These are phyloP conservation scores for Sanghuangporus weigelae DNA, from an alignment of 1,284 basidiomycete species.

Conservation along the genomic window DNA sequence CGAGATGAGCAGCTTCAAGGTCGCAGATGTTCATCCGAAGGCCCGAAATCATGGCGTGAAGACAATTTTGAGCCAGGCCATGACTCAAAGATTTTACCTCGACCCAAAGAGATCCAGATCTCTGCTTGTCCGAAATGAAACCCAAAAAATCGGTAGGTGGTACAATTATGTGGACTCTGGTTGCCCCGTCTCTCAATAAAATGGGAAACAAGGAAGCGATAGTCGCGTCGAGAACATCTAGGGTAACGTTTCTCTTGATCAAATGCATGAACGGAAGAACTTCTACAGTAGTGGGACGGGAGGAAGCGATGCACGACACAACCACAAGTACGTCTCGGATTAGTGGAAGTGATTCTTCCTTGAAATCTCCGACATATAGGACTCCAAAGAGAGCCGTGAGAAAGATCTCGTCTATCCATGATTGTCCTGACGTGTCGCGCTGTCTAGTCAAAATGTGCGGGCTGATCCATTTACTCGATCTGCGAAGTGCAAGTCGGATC, in stretches of 20 bases:
- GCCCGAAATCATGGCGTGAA: not conserved
- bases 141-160: not conserved
- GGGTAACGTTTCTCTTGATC: not conserved
- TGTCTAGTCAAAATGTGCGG: not conserved
- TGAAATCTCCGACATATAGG: not conserved
- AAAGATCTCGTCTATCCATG: not conserved
- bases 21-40: not conserved
- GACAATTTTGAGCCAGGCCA: not conserved
- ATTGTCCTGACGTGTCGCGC: not conserved
- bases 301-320: not conserved
- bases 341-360: not conserved
- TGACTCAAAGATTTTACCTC: not conserved
- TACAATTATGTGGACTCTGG: no score
- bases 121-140: not conserved
- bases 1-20: not conserved
- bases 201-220: no score
- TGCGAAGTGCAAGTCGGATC: no score
- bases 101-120: not conserved
- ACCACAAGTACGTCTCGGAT: not conserved
- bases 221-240: not conserved
- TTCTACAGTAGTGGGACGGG: not conserved
- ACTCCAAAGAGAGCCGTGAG: not conserved
- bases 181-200: no score
- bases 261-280: not conserved
- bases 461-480: no score